These are phyloP conservation scores for Priceomyces medius DNA, from an alignment of 805 yeast genomes.

Conservation along the genomic window DNA sequence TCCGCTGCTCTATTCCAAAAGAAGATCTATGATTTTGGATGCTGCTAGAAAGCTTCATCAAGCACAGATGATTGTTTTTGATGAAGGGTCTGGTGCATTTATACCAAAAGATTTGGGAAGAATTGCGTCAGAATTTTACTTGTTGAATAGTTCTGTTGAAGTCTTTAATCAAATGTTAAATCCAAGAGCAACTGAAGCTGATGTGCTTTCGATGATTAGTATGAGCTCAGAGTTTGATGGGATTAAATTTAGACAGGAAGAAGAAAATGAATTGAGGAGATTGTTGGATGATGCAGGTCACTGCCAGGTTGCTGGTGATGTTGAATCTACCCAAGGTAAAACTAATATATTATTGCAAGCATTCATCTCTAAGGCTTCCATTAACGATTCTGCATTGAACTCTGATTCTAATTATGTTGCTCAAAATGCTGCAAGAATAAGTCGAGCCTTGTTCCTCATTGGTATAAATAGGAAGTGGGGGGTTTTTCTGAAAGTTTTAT, in stretches of 20 bases:
- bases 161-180: conserved; percentile 81
- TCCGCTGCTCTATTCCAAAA: conserved; percentile 68
- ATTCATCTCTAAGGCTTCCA: conserved; percentile 69
- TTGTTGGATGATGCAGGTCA: conserved; percentile 61
- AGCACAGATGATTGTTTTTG: conserved; percentile 91
- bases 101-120: conserved; percentile 89
- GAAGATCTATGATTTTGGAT: conserved; percentile 70
- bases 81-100: conserved; percentile 77
- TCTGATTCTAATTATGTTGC: conserved; percentile 94
- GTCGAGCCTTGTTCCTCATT: conserved; percentile 84
- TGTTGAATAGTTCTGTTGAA: conserved; percentile 82
- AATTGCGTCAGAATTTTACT: conserved; percentile 89
- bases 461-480: conserved; percentile 95
- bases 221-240: conserved; percentile 94
- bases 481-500: conserved; percentile 63
- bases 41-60: conserved; percentile 85
- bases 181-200: conserved; percentile 89
- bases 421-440: conserved; percentile 89
- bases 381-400: conserved; percentile 75
- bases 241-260: conserved; percentile 86
- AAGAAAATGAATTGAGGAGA: conserved; percentile 65
- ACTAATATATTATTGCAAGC: conserved; percentile 87
- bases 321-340: conserved; percentile 78
- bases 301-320: conserved; percentile 79
- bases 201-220: conserved; percentile 80